Evolutionary conservation across 805 yeast species (phyloP).

Genomic region (Lipomyces starkeyi): DNA sequence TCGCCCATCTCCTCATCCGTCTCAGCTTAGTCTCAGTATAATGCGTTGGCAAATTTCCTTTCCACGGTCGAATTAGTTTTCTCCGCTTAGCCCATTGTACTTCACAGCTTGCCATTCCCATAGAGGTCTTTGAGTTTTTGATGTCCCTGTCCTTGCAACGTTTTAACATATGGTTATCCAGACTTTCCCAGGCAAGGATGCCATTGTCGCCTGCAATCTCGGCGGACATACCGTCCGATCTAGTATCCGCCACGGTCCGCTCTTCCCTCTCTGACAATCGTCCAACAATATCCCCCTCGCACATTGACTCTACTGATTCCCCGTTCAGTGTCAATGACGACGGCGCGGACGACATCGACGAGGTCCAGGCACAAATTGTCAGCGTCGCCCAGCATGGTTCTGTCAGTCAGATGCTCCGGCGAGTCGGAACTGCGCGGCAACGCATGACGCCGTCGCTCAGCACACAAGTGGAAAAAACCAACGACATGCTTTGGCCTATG

Average conservation of each 20-base stretch:
- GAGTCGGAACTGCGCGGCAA: background rate
- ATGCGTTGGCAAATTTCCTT: background rate
- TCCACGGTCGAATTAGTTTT: background rate
- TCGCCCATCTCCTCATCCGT: background rate
- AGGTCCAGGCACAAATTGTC: slow-evolving; percentile 4
- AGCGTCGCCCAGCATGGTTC: slow-evolving; percentile 11
- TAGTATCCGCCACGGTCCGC: background rate
- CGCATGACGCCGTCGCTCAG: background rate
- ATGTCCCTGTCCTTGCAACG: too few relatives aligned
- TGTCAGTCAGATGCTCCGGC: slow-evolving; percentile 8
- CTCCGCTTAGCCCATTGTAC: background rate
- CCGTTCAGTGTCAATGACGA: background rate
- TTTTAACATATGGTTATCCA: background rate
- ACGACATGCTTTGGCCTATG: background rate
- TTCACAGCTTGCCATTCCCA: background rate
- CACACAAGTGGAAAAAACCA: background rate
- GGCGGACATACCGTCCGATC: background rate
- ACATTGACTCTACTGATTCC: background rate
- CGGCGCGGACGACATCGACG: slow-evolving; percentile 4
- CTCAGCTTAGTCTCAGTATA: background rate
- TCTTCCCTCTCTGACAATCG: background rate
- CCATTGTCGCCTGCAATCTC: background rate
- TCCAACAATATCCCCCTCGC: background rate
- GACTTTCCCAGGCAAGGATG: background rate
- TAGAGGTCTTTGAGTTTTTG: background rate